Evolutionary conservation across 2,329 filamentous ascomycete genomes (phyloP).

Genomic region (Phaeosphaeria sp.): DNA sequence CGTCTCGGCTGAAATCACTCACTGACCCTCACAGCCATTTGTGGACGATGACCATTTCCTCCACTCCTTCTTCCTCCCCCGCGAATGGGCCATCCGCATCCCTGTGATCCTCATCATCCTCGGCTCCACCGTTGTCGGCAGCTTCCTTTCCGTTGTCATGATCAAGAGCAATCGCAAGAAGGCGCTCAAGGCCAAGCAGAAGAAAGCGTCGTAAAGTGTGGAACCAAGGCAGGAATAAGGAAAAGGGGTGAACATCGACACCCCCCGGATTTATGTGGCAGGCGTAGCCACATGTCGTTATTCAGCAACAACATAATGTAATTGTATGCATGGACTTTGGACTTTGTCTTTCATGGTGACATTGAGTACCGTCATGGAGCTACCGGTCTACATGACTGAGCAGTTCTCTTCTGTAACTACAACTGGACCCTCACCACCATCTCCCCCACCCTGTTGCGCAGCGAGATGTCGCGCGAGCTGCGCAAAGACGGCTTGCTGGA

Average conservation of each 20-base stretch:
- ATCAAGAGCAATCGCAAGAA: slow-evolving; percentile 98
- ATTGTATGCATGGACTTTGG: background rate
- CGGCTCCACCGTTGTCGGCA: slow-evolving; percentile 90
- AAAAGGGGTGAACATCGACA: background rate
- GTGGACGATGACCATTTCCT: slow-evolving; percentile 94
- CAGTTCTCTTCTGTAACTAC: slow-evolving; percentile 42
- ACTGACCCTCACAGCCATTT: slow-evolving; percentile 72
- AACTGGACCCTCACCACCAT: slow-evolving; percentile 29
- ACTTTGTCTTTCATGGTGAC: background rate
- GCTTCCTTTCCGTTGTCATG: slow-evolving; percentile 96
- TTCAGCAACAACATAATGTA: background rate
- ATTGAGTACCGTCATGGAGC: background rate
- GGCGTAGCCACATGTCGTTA: background rate
- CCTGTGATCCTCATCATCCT: slow-evolving; percentile 95
- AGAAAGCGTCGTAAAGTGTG: slow-evolving; percentile 68
- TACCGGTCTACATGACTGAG: slow-evolving; percentile 29
- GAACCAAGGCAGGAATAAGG: slow-evolving; percentile 14
- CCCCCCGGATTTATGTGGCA: background rate
- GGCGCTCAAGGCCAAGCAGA: slow-evolving; percentile 90
- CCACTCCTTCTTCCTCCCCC: slow-evolving; percentile 93
- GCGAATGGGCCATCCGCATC: slow-evolving; percentile 98
- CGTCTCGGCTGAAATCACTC: background rate
- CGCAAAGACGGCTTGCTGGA: slow-evolving; percentile 40
- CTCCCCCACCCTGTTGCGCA: slow-evolving; percentile 31
- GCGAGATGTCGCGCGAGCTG: slow-evolving; percentile 45